These are phyloP conservation scores for Pseudozyma sp. DNA, from an alignment of 1,284 basidiomycete species.

Conservation along the genomic window DNA sequence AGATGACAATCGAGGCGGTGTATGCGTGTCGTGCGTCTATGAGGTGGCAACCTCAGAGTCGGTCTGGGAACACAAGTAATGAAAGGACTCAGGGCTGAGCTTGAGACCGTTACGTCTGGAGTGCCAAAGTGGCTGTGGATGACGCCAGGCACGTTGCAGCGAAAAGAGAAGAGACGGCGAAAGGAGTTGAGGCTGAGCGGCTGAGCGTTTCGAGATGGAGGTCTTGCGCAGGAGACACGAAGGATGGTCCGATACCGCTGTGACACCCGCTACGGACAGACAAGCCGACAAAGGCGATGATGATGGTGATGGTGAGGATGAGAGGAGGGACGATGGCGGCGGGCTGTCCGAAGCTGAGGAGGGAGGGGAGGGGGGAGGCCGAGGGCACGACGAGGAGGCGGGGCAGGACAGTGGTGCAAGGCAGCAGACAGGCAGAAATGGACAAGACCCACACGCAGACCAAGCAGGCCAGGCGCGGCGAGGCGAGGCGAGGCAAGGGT, in stretches of 20 bases:
- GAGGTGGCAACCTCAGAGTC: neutral
- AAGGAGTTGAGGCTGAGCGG: neutral
- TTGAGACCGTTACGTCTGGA: neutral
- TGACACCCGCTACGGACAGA: too few species aligned
- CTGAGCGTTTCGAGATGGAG: neutral
- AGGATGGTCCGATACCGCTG: too few species aligned
- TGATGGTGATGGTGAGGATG: conserved; percentile 1
- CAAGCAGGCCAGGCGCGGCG: too few species aligned
- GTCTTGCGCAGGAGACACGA: neutral
- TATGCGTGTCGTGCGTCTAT: neutral
- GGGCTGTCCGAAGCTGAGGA: conserved; percentile 2
- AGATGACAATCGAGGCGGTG: neutral
- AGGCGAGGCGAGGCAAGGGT: neutral
- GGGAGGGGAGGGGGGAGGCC: neutral
- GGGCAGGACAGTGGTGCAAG: neutral
- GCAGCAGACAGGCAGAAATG: neutral
- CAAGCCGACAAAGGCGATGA: neutral
- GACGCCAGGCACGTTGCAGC: too few species aligned
- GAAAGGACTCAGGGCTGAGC: neutral
- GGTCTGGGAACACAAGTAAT: neutral
- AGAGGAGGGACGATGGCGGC: neutral
- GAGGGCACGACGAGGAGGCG: neutral
- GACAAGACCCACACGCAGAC: too few species aligned
- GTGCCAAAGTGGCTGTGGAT: too few species aligned
- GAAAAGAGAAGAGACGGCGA: too few species aligned